Evolutionary conservation across 495 filamentous ascomycete genomes (phyloP), one percentile per base, ranked within the genome.

Genomic region (Penicillium cataractarum): DNA sequence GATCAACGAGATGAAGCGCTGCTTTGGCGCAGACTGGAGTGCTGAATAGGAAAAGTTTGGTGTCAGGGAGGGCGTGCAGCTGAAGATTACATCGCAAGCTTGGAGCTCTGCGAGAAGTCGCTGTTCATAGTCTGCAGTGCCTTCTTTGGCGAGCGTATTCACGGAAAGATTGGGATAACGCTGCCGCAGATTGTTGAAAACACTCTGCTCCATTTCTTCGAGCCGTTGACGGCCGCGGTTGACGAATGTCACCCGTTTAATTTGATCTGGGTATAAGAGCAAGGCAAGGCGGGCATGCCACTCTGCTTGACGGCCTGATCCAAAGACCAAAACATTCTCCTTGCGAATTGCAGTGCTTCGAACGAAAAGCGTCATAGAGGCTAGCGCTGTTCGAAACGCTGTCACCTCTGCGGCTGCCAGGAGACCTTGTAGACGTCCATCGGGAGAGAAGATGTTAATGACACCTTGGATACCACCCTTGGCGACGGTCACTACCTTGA

Each of bases 321-420:
- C 95, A 69, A 99, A 95, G 54, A 97, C 87, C 17, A 88, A 83
- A 3, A 96, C 67, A 29, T 87, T 89, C 60, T 88, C 86, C 46
- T 92, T 86, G 26, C 46, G 49, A 1, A 76, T 42, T 1, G 63
- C 51, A 10, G 76, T 69, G 40, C 78, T 76, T 22, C 93, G 88
- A 35, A 86, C 86, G 42, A 83, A 83, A 2, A 97, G 80, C 0
- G 96, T 84, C 72, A 92, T 88, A 13, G 89, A 86, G 2, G 91
- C 89, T 10, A 98, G 83, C 0, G 95, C 95, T 2, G 95, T 98
- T 65, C 95, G 91, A 76, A 97, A 99, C 6, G 92, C 93, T 3
- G 95, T 98, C 10, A 97, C 75, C 57, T 93, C 90, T 62, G 87
- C 85, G 26, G 95, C 95, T 69, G 92, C 89, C 42, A 99, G 77